phyloP scores from a whole-genome alignment of 1,284 basidiomycete genomes.

The Chalciporus sp. region DNA sequence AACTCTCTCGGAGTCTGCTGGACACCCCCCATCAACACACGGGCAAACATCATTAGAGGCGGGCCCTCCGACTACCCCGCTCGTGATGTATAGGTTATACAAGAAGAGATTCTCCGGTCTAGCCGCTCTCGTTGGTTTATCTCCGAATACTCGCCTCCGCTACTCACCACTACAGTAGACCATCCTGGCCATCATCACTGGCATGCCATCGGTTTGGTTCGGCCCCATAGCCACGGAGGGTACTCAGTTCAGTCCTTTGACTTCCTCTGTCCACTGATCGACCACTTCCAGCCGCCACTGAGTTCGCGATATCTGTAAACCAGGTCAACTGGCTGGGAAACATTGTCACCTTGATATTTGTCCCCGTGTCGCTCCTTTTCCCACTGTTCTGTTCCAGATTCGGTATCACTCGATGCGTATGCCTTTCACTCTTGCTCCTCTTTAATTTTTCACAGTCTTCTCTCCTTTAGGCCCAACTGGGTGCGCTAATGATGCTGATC shows the following conservation, averaged over 20 bases:
- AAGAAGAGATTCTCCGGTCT: slow-evolving; percentile 66
- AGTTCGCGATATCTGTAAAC: slow-evolving; percentile 65
- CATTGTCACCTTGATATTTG: slow-evolving; percentile 58
- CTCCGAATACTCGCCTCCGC: not conserved
- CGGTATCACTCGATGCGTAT: slow-evolving; percentile 57
- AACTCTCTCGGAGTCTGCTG: no score
- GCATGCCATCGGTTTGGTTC: slow-evolving; percentile 72
- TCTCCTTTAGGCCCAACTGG: slow-evolving; percentile 47
- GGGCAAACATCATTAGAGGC: no score
- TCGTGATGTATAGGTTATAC: slow-evolving; percentile 58
- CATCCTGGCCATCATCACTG: slow-evolving; percentile 59
- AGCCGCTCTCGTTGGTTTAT: slow-evolving; percentile 54
- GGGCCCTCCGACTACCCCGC: not conserved
- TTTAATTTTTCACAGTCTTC: no score
- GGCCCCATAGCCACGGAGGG: slow-evolving; percentile 68
- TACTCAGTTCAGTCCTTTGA: no score
- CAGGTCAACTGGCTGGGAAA: slow-evolving; percentile 40
- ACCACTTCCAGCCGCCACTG: slow-evolving; percentile 41
- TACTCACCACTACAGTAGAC: slow-evolving; percentile 41
- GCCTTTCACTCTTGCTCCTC: no score
- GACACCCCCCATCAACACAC: no score
- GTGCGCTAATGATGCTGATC: slow-evolving; percentile 53
- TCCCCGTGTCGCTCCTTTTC: slow-evolving; percentile 59
- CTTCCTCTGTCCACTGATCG: no score
- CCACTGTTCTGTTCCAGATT: slow-evolving; percentile 57